Evolutionary conservation across 805 yeast genomes (phyloP).

Genomic region (Candida sonorensis): DNA sequence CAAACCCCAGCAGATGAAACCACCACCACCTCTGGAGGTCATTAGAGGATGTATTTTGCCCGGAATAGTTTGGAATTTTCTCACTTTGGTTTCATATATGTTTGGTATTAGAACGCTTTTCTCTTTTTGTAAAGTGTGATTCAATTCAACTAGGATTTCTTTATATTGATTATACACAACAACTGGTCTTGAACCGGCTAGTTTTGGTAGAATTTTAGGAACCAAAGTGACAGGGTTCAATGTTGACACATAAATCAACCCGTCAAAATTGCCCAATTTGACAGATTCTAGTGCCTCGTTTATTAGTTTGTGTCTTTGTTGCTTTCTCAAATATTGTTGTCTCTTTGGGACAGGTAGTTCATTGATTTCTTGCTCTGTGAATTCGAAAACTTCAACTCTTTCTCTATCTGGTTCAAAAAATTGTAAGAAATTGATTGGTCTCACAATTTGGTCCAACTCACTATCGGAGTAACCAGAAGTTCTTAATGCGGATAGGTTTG

Average conservation of each 20-base stretch:
- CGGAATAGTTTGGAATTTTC: slow-evolving; percentile 87
- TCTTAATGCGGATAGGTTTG: slow-evolving; percentile 66
- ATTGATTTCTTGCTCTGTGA: slow-evolving; percentile 45
- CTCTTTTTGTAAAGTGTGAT: slow-evolving; percentile 60
- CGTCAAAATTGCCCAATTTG: slow-evolving; percentile 58
- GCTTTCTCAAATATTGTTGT: slow-evolving; percentile 61
- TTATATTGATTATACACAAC: slow-evolving; percentile 78
- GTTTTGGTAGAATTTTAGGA: slow-evolving; percentile 50
- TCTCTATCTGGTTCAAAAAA: slow-evolving; percentile 70
- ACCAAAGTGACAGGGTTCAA: slow-evolving; percentile 62
- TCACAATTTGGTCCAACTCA: slow-evolving; percentile 46
- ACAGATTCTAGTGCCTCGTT: slow-evolving; percentile 46
- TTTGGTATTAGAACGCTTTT: slow-evolving; percentile 75
- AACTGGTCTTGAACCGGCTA: slow-evolving; percentile 83
- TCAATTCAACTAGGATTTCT: slow-evolving; percentile 70
- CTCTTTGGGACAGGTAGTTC: slow-evolving; percentile 53
- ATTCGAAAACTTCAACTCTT: slow-evolving; percentile 35
- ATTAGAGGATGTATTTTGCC: slow-evolving; percentile 93
- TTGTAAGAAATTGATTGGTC: slow-evolving; percentile 71
- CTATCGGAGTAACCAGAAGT: slow-evolving; percentile 58
- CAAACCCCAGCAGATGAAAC: slow-evolving; percentile 73
- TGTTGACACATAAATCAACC: slow-evolving; percentile 64
- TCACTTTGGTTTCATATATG: slow-evolving; percentile 71
- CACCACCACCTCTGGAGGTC: slow-evolving; percentile 93
- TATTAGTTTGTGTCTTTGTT: slow-evolving; percentile 47